phyloP scores from a whole-genome alignment of 495 filamentous ascomycete genomes.

The Penicillium fimorum region DNA sequence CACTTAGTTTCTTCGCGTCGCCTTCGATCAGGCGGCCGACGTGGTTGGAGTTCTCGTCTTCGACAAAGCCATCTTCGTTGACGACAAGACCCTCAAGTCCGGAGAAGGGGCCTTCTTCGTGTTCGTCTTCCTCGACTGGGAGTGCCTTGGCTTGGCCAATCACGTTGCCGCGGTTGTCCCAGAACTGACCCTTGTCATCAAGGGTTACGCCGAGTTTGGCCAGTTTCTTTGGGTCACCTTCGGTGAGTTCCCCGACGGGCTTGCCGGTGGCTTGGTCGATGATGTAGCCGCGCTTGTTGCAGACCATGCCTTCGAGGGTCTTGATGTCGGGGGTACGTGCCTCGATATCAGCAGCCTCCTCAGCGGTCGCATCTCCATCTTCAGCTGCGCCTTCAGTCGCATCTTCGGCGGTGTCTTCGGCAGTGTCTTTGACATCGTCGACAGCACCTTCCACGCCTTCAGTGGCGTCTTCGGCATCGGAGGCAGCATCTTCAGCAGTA shows the following conservation, averaged over 20 bases:
- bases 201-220: slow-evolving; percentile 53
- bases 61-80: slow-evolving; percentile 56
- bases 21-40: slow-evolving; percentile 61
- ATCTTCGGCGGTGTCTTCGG: slow-evolving; percentile 34
- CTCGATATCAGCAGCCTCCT: slow-evolving; percentile 33
- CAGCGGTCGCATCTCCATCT: slow-evolving; percentile 26
- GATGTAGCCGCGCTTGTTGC: slow-evolving; percentile 63
- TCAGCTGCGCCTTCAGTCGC: slow-evolving; percentile 23
- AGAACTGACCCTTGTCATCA: slow-evolving; percentile 62
- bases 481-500: slow-evolving; percentile 28
- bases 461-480: slow-evolving; percentile 10
- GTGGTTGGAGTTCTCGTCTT: slow-evolving; percentile 58
- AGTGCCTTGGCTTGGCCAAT: slow-evolving; percentile 59
- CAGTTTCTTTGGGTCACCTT: slow-evolving; percentile 60
- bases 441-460: slow-evolving; percentile 18
- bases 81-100: slow-evolving; percentile 63
- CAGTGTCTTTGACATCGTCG: slow-evolving; percentile 22
- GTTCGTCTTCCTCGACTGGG: slow-evolving; percentile 54
- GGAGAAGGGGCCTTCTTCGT: slow-evolving; percentile 60
- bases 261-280: slow-evolving; percentile 50
- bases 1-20: slow-evolving; percentile 62
- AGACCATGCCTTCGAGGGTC: slow-evolving; percentile 57
- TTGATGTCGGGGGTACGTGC: slow-evolving; percentile 53
- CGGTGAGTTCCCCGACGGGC: slow-evolving; percentile 56
- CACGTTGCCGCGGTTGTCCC: slow-evolving; percentile 58